Conservation (phyloP, 2,329 filamentous ascomycete genomes). For the Aureobasidium mangrovei region DNA sequence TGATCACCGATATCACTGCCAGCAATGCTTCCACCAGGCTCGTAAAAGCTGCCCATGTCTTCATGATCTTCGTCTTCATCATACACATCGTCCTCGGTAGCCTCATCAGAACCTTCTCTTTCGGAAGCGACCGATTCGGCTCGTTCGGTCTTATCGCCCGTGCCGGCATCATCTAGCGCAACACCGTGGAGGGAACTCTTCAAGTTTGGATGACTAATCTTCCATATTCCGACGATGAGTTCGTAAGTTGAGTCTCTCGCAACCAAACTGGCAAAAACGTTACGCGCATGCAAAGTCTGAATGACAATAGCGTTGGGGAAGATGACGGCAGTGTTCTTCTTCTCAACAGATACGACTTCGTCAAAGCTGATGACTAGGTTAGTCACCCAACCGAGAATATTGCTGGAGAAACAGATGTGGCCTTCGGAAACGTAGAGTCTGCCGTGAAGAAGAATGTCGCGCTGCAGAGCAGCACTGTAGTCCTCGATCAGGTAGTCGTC, state of each 20-base stretch:
- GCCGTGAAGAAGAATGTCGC: conserved; percentile 90
- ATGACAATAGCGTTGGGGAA: conserved; percentile 98
- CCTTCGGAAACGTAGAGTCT: conserved; percentile 94
- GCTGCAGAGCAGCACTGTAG: conserved; percentile 91
- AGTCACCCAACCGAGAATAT: conserved; percentile 96
- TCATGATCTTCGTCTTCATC: conserved; percentile 69
- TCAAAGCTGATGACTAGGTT: conserved; percentile 98
- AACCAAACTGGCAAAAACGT: conserved; percentile 91
- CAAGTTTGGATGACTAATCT: conserved; percentile 84
- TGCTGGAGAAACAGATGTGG: conserved; percentile 97
- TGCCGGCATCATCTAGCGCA: conserved; percentile 63
- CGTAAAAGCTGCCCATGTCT: conserved; percentile 51
- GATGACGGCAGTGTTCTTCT: conserved; percentile 86
- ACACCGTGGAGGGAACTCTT: conserved; percentile 89
- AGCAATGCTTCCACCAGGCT: conserved; percentile 42
- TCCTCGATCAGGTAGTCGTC: conserved; percentile 98
- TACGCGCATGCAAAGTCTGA: conserved; percentile 87
- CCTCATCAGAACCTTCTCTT: conserved; percentile 43
- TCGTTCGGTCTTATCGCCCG: conserved; percentile 86
- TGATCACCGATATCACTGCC: conserved; percentile 43
- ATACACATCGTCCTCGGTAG: conserved; percentile 68
- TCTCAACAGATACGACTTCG: conserved; percentile 93
- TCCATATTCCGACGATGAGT: conserved; percentile 96
- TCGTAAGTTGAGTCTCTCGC: conserved; percentile 95
- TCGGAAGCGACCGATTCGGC: conserved; percentile 50